Evolutionary conservation across 2,329 filamentous ascomycete genomes (phyloP), one percentile per base, ranked within the genome.

Genomic region (Capronia epimyces): DNA sequence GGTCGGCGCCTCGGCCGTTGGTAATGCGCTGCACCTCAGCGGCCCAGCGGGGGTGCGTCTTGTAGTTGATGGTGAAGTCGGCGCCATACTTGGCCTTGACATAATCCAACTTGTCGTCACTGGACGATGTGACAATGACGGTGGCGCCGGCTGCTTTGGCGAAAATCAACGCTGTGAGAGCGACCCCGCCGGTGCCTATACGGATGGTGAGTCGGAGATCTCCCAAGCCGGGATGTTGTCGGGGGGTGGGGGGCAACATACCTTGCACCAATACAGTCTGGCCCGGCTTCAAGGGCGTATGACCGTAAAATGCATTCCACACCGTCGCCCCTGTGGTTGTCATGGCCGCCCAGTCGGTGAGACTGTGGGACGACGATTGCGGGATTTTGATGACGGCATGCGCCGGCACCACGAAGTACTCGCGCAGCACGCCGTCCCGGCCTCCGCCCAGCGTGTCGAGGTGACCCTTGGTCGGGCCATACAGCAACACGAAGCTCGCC

Each of bases 51-150:
- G 71, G 69, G 0, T 60, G 67, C 1, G 64, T 72, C 44, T 68
- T 71, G 62, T 78, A 78, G 63, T 79, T 79, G 64, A 79, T 72
- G 1, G 63, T 66, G 46, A 71, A 61, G 43, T 74, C 70, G 1
- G 71, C 74, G 8, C 75, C 74, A 21, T 65, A 63, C 12, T 60
- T 63, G 1, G 62, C 53, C 53, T 67, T 65, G 6, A 66, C 67
- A 2, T 62, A 43, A 5, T 64, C 58, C 4, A 78, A 66, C 57
- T 80, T 79, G 2, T 65, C 57, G 53, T 78, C 73, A 3, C 71
- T 74, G 0, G 76, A 77, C 1, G 74, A 77, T 0, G 74, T 77
- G 37, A 76, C 70, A 25, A 76, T 76, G 1, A 71, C 73, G 57
- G 61, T 68, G 0, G 69, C 70, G 9, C 67, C 73, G 1, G 66